Evolutionary conservation across 495 filamentous ascomycete genomes (phyloP).

Genomic region (Aspergillus cavernicola): DNA sequence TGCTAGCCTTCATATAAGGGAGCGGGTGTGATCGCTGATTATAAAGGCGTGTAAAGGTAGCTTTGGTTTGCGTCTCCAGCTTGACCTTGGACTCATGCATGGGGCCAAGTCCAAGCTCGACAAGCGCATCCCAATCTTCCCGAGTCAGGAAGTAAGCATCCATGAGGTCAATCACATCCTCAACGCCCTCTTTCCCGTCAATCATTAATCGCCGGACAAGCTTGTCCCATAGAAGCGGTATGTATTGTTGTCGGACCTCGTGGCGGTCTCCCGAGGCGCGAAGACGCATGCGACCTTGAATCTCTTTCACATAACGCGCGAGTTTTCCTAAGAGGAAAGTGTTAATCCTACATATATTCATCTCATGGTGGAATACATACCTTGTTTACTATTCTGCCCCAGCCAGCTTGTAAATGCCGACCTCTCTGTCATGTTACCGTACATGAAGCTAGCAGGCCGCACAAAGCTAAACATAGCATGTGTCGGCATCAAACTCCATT

Average conservation of each 20-base stretch:
- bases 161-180: constrained; percentile 83
- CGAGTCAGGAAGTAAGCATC: constrained; percentile 95
- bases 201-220: constrained; percentile 66
- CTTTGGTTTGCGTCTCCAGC: constrained; percentile 80
- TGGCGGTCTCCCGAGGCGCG: constrained; percentile 87
- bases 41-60: constrained; percentile 86
- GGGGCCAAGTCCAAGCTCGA: constrained; percentile 85
- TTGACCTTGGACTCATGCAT: constrained; percentile 71
- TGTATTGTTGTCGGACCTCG: constrained; percentile 90
- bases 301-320: constrained; percentile 81
- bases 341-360: constrained; percentile 13
- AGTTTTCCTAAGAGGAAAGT: constrained; percentile 59
- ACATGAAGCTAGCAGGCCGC: constrained; percentile 82
- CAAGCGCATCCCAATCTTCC: constrained; percentile 89
- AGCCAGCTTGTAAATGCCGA: constrained; percentile 82
- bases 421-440: constrained; percentile 63
- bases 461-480: constrained; percentile 98
- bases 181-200: constrained; percentile 71
- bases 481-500: constrained; percentile 96
- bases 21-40: constrained; percentile 83
- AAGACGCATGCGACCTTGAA: constrained; percentile 95
- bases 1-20: constrained; percentile 92
- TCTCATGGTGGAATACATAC: constrained; percentile 33
- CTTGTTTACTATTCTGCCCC: constrained; percentile 87
- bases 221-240: constrained; percentile 82